Conservation (phyloP, 179 eudicot species). For the Silene noctiflora region DNA sequence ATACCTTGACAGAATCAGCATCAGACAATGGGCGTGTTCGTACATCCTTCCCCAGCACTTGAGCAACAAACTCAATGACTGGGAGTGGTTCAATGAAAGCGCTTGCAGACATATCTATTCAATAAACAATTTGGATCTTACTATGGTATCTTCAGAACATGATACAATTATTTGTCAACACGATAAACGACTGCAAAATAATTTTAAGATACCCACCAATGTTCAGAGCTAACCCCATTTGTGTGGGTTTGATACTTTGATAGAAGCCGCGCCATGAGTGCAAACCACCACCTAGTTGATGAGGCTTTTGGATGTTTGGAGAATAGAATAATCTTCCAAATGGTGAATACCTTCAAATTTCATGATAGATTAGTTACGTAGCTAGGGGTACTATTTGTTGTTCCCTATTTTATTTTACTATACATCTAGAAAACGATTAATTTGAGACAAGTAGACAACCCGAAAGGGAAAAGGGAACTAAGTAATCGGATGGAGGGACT, state of each 20-base stretch:
- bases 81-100: slow-evolving; percentile 82
- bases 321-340: slow-evolving; percentile 86
- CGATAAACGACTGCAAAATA: background rate
- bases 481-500: too few species aligned
- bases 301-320: slow-evolving; percentile 64
- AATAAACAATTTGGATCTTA: slow-evolving; percentile 8
- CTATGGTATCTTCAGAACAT: slow-evolving; percentile 9
- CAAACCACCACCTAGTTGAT: slow-evolving; percentile 72
- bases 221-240: slow-evolving; percentile 86
- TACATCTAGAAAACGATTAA: too few species aligned
- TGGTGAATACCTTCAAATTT: slow-evolving; percentile 57
- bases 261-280: slow-evolving; percentile 94
- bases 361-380: too few species aligned
- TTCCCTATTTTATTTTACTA: too few species aligned
- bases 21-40: slow-evolving; percentile 63
- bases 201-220: slow-evolving; percentile 45
- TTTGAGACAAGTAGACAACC: too few species aligned
- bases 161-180: background rate
- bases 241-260: slow-evolving; percentile 79
- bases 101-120: slow-evolving; percentile 60
- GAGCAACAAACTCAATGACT: slow-evolving; percentile 65
- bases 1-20: slow-evolving; percentile 76
- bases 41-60: slow-evolving; percentile 66
- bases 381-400: too few species aligned
- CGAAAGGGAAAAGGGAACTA: too few species aligned